These are phyloP conservation scores for Chrysoporthe deuterocubensis DNA, from an alignment of 2,329 filamentous ascomycete species.

Conservation along the genomic window DNA sequence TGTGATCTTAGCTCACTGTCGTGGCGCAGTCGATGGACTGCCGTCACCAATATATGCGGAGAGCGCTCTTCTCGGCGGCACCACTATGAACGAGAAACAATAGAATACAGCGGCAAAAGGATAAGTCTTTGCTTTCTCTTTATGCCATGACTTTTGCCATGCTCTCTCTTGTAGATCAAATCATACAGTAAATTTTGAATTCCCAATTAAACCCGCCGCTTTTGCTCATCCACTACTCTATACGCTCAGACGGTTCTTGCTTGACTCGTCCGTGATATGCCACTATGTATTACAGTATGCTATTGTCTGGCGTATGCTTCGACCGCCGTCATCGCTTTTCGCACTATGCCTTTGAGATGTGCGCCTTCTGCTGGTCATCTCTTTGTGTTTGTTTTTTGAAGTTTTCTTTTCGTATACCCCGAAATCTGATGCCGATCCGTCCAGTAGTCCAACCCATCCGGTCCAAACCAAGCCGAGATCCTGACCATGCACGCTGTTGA, in stretches of 20 bases:
- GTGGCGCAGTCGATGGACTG: no score
- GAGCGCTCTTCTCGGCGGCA: no score
- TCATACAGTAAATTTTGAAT: no score
- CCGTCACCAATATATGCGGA: no score
- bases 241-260: background rate
- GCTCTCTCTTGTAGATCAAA: no score
- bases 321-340: background rate
- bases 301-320: background rate
- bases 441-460: background rate
- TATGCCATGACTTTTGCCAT: no score
- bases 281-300: constrained; percentile 7
- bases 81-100: no score
- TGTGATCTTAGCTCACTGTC: no score
- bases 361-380: background rate
- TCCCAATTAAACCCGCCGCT: background rate
- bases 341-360: background rate
- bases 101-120: no score
- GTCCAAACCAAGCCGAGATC: background rate
- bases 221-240: background rate
- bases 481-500: constrained; percentile 1
- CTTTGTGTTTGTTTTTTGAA: background rate
- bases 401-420: background rate
- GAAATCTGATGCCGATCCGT: background rate
- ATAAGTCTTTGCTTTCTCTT: no score
- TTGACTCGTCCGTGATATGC: background rate